phyloP scores from a whole-genome alignment of 192 early-diverging fungal species.

The Rhizoclosmatium globosum region DNA sequence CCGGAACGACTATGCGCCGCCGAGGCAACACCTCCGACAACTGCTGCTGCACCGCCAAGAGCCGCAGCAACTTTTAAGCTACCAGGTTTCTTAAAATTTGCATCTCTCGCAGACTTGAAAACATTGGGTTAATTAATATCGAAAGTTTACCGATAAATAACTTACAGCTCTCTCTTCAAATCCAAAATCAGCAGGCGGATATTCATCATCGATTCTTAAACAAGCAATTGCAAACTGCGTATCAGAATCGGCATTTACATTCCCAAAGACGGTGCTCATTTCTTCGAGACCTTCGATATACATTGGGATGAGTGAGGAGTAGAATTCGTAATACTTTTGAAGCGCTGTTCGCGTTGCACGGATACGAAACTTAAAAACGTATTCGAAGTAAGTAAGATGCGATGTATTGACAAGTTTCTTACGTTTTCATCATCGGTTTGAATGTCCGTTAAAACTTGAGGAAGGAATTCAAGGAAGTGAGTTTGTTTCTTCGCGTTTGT shows the following conservation, averaged over 20 bases:
- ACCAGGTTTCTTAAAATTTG: slow-evolving; percentile 2
- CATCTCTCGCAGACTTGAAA: slow-evolving; percentile 10
- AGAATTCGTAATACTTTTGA: slow-evolving; percentile 40
- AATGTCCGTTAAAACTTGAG: slow-evolving; percentile 31
- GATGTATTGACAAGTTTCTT: background rate
- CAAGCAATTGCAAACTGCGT: slow-evolving; percentile 41
- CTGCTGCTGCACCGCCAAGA: too few species aligned
- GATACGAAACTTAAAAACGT: slow-evolving; percentile 40
- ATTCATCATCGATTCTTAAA: slow-evolving; percentile 34
- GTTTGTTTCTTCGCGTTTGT: slow-evolving; percentile 51
- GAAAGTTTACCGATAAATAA: background rate
- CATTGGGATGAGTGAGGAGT: slow-evolving; percentile 17
- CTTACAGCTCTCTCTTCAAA: slow-evolving; percentile 53
- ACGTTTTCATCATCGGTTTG: slow-evolving; percentile 12
- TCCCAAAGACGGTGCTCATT: slow-evolving; percentile 44
- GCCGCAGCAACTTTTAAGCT: too few species aligned
- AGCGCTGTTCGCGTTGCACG: slow-evolving; percentile 40
- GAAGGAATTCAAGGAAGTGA: slow-evolving; percentile 44
- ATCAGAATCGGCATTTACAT: slow-evolving; percentile 38
- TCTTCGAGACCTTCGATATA: slow-evolving; percentile 25
- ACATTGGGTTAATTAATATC: background rate
- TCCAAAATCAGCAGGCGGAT: slow-evolving; percentile 47
- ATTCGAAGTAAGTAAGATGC: background rate
- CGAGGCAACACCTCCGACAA: background rate
- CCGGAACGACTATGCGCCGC: background rate